Percentiles rank a stretch among this genome's conserved stretches.
Evolutionary conservation across 2,329 filamentous ascomycete genomes (phyloP).

Genomic region (Fusarium caatingaense): DNA sequence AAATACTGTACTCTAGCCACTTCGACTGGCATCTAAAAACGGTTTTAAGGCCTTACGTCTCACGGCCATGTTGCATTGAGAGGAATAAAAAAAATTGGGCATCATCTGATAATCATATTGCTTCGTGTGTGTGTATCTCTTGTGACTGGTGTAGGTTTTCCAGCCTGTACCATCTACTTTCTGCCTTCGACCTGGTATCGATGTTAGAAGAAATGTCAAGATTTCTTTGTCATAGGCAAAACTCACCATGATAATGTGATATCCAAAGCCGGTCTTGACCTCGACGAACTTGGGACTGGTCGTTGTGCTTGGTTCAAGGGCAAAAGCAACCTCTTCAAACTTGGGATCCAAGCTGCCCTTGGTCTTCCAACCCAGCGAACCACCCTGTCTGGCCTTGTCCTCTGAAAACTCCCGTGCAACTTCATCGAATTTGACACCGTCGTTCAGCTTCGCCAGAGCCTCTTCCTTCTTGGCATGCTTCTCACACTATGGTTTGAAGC

Average conservation of each 20-base stretch:
- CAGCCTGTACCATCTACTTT: conserved; percentile 48
- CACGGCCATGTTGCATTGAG: conserved; percentile 52
- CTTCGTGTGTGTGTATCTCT: not conserved
- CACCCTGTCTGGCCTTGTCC: conserved; percentile 79
- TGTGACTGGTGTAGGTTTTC: not conserved
- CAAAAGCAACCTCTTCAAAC: conserved; percentile 80
- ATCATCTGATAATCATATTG: conserved; percentile 42
- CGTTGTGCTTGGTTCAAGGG: conserved; percentile 73
- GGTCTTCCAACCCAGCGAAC: conserved; percentile 78
- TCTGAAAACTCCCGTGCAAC: conserved; percentile 79
- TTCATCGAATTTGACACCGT: conserved; percentile 78
- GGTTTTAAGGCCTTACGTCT: conserved; percentile 50
- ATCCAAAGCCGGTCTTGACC: conserved; percentile 79
- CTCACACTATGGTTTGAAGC: conserved; percentile 64
- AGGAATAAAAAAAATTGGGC: conserved; percentile 56
- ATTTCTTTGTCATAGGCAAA: not conserved
- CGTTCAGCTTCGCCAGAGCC: conserved; percentile 74
- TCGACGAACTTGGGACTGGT: conserved; percentile 73
- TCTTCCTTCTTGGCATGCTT: conserved; percentile 84
- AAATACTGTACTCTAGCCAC: conserved; percentile 60
- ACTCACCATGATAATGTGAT: conserved; percentile 82
- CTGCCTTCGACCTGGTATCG: conserved; percentile 54
- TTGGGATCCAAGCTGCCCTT: conserved; percentile 73
- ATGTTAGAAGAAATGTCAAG: conserved; percentile 7
- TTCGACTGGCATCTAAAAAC: conserved; percentile 61